A percentile compares a stretch with the other conserved stretches of the same genome.
phyloP scores from a whole-genome alignment of 805 yeast genomes.

The Starmerella vaccinii region DNA sequence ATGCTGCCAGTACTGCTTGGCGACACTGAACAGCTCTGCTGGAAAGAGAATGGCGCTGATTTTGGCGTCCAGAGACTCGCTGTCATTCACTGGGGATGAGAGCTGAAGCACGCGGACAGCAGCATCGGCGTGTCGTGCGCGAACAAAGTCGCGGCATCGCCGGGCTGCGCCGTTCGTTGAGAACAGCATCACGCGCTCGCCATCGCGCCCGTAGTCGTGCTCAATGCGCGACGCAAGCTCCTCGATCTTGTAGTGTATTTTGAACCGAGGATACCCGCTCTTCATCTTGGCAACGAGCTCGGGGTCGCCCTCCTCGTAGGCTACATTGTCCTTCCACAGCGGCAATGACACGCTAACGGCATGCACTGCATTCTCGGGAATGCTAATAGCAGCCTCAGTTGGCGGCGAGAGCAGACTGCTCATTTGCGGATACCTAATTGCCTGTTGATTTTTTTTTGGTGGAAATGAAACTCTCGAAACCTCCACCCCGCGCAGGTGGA shows the following conservation, averaged over 20 bases:
- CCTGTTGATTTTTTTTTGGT: not conserved
- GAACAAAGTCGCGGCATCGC: conserved; percentile 71
- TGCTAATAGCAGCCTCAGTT: conserved; percentile 61
- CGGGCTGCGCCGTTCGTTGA: conserved; percentile 73
- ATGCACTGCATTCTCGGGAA: conserved; percentile 82
- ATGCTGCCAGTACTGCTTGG: conserved; percentile 92
- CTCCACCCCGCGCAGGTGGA: not conserved
- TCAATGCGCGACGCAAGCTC: conserved; percentile 33
- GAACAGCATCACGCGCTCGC: conserved; percentile 64
- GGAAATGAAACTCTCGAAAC: not conserved
- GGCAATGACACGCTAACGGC: conserved; percentile 94
- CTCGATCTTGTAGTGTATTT: conserved; percentile 32
- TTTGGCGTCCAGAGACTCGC: conserved; percentile 44
- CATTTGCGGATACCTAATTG: conserved; percentile 1
- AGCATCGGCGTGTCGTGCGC: conserved; percentile 32
- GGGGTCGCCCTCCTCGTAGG: conserved; percentile 81
- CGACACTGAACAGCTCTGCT: conserved; percentile 44
- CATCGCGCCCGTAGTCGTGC: conserved; percentile 65
- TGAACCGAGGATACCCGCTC: conserved; percentile 76
- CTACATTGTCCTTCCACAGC: conserved; percentile 88
- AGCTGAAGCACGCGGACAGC: conserved; percentile 33
- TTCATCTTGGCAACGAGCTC: conserved; percentile 69
- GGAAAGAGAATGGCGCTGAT: conserved; percentile 77
- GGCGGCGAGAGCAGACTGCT: conserved; percentile 27
- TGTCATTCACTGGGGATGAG: conserved; percentile 24